Conservation (phyloP, 176 grass and related monocot species). For the Cenchrus americanus region DNA sequence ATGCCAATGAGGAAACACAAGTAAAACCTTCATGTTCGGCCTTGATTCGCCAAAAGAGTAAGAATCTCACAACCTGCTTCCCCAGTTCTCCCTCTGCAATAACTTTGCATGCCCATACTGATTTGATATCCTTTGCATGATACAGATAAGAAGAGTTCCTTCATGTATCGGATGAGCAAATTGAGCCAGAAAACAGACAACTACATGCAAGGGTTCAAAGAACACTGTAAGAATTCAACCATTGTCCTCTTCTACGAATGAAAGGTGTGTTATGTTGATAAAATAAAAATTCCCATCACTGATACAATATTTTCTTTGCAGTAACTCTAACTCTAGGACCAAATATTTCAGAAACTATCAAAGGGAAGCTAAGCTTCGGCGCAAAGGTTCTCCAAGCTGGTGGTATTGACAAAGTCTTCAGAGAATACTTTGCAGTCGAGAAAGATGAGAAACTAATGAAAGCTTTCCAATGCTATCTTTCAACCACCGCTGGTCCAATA, state of each 20-base stretch:
- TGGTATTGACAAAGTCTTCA: too few relatives aligned
- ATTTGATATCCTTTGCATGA: slow-evolving; percentile 27
- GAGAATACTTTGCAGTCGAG: too few relatives aligned
- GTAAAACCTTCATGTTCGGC: slow-evolving; percentile 30
- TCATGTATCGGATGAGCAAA: slow-evolving; percentile 51
- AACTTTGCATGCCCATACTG: slow-evolving; percentile 14
- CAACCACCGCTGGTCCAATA: too few relatives aligned
- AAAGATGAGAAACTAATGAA: too few relatives aligned
- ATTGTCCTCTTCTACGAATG: background rate
- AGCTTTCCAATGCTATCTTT: too few relatives aligned
- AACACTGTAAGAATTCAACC: slow-evolving; percentile 51
- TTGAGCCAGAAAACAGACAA: too few relatives aligned
- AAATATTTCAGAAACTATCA: too few relatives aligned
- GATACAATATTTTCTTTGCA: slow-evolving; percentile 44
- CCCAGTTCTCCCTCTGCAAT: background rate
- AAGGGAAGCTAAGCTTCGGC: too few relatives aligned
- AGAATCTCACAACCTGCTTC: slow-evolving; percentile 38
- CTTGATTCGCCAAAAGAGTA: slow-evolving; percentile 51
- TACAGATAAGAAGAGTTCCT: slow-evolving; percentile 51
- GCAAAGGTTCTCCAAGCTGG: too few relatives aligned
- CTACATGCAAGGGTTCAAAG: too few relatives aligned
- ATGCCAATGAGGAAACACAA: slow-evolving; percentile 42
- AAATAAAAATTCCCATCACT: slow-evolving; percentile 8
- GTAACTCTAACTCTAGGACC: too few relatives aligned
- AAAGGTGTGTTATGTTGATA: slow-evolving; percentile 15